phyloP scores from a whole-genome alignment of 257 asterid species.

The Nicotiana tabacum region DNA sequence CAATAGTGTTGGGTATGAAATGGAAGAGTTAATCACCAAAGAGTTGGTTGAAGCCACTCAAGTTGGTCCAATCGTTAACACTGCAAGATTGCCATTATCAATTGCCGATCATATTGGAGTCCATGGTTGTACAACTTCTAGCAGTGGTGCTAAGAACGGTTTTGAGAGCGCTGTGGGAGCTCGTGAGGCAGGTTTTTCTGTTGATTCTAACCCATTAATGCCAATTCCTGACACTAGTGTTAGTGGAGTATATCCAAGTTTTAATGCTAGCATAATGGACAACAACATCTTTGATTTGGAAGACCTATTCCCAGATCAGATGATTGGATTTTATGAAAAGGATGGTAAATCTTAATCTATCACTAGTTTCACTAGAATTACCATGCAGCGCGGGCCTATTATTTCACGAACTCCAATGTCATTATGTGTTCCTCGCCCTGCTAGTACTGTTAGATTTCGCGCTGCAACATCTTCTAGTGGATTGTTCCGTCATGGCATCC shows the following conservation, averaged over 20 bases:
- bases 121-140: background rate
- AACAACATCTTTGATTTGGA: background rate
- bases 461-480: background rate
- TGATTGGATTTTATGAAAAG: background rate
- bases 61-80: background rate
- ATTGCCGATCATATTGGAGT: background rate
- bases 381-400: background rate
- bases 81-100: background rate
- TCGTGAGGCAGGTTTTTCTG: background rate
- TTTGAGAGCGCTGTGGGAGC: background rate
- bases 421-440: background rate
- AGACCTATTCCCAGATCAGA: slow-evolving; percentile 1
- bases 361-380: background rate
- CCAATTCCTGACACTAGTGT: background rate
- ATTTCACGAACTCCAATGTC: background rate
- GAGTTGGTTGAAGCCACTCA: background rate
- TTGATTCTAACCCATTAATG: background rate
- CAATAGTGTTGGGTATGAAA: background rate
- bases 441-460: background rate
- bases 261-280: background rate
- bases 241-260: background rate
- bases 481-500: background rate
- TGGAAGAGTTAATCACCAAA: background rate
- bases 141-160: background rate
- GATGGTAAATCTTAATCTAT: background rate